These are phyloP conservation scores for Metschnikowia lachancei DNA, from an alignment of 805 yeast genomes.

Conservation along the genomic window DNA sequence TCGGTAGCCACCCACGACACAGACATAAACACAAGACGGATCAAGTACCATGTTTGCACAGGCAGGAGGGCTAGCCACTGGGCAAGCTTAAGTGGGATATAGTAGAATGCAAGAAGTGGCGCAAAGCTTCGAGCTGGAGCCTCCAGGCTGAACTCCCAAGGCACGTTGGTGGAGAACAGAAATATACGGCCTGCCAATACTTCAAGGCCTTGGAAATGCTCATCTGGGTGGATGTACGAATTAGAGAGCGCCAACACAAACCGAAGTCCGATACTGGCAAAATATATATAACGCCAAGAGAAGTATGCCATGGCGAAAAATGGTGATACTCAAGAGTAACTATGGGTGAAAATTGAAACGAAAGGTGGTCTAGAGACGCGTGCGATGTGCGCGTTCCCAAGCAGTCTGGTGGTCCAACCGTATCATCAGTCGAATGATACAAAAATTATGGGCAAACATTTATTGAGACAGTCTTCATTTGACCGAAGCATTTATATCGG, in stretches of 20 bases:
- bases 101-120: constrained; percentile 65
- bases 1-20: constrained; percentile 38
- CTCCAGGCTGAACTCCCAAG: constrained; percentile 77
- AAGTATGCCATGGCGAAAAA: constrained; percentile 7
- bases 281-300: constrained; percentile 48
- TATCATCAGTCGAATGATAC: too few relatives aligned
- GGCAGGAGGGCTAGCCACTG: constrained; percentile 44
- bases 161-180: constrained; percentile 45
- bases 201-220: constrained; percentile 90
- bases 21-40: constrained; percentile 50
- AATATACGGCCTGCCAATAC: constrained; percentile 52
- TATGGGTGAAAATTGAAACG: too few relatives aligned
- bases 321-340: background rate
- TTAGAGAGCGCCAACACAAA: constrained; percentile 60
- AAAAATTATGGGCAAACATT: too few relatives aligned
- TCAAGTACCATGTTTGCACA: constrained; percentile 48
- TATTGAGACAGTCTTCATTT: too few relatives aligned
- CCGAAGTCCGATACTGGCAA: constrained; percentile 46
- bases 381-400: too few relatives aligned
- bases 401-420: too few relatives aligned
- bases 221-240: constrained; percentile 96
- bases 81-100: constrained; percentile 51
- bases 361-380: too few relatives aligned
- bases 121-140: constrained; percentile 69
- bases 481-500: too few relatives aligned